These are phyloP conservation scores for Tricholoma matsutake DNA, from an alignment of 768 basidiomycete genomes.

Conservation along the genomic window DNA sequence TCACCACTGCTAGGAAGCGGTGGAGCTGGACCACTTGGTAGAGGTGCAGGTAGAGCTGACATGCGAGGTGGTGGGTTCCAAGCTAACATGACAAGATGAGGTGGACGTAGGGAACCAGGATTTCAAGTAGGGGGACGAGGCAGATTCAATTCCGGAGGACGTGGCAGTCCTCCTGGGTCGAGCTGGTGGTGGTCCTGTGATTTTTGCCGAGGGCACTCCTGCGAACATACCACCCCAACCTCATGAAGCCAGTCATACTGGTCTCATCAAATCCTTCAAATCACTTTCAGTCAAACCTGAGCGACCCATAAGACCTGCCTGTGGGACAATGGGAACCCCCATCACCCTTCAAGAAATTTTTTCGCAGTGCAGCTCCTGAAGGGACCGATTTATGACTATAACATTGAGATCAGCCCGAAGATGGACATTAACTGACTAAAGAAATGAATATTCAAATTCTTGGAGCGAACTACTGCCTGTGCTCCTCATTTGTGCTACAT, in stretches of 20 bases:
- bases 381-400: constrained; percentile 54
- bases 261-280: constrained; percentile 39
- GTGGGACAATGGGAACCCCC: constrained; percentile 45
- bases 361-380: constrained; percentile 49
- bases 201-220: no score
- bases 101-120: neutral
- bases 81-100: no score
- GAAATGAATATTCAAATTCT: constrained; percentile 50
- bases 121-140: constrained; percentile 19
- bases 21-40: neutral
- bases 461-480: constrained; percentile 41
- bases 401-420: constrained; percentile 48
- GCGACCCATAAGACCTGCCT: constrained; percentile 54
- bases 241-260: constrained; percentile 30
- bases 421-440: constrained; percentile 43
- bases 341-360: constrained; percentile 58
- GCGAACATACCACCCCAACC: no score
- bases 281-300: constrained; percentile 28
- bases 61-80: no score
- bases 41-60: no score
- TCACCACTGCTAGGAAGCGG: no score
- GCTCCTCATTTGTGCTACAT: constrained; percentile 37
- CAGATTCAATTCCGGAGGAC: constrained; percentile 19
- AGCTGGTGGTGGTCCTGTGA: no score
- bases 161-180: constrained; percentile 22